A percentile compares a stretch with the other conserved stretches of the same genome.
phyloP scores from a whole-genome alignment of 176 grass and related monocot species.

The Zoysia pacifica region DNA sequence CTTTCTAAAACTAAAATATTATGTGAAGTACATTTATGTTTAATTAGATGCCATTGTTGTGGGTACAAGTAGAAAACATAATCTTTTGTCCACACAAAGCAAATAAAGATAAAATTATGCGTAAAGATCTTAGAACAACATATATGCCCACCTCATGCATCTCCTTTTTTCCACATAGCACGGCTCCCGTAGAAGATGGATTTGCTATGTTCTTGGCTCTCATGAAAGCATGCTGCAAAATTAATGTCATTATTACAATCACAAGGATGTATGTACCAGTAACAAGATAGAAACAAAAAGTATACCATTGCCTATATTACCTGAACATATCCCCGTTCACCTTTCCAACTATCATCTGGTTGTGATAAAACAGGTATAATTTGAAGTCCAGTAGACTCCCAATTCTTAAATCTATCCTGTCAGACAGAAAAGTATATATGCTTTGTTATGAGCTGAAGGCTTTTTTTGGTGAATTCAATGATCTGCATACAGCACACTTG shows the following conservation, averaged over 20 bases:
- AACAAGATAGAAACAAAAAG: slow-evolving; percentile 23
- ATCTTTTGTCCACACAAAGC: not conserved
- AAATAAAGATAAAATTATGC: slow-evolving; percentile 2
- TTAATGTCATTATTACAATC: slow-evolving; percentile 16
- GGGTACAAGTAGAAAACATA: not conserved
- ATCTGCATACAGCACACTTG: slow-evolving; percentile 9
- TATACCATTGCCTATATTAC: slow-evolving; percentile 34
- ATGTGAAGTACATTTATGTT: not conserved
- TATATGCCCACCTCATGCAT: slow-evolving; percentile 60
- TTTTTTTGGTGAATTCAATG: not conserved
- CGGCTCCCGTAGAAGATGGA: slow-evolving; percentile 59
- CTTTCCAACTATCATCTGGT: slow-evolving; percentile 77
- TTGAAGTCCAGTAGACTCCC: slow-evolving; percentile 70
- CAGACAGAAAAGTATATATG: slow-evolving; percentile 12
- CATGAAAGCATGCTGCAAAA: slow-evolving; percentile 66
- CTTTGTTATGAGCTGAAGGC: not conserved
- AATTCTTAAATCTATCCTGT: slow-evolving; percentile 74
- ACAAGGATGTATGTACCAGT: not conserved
- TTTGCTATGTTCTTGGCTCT: slow-evolving; percentile 64
- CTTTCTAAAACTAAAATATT: not conserved
- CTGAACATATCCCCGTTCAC: slow-evolving; percentile 69
- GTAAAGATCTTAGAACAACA: slow-evolving; percentile 4
- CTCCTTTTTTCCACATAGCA: slow-evolving; percentile 74
- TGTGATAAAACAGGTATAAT: slow-evolving; percentile 71
- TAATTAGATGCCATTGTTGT: not conserved